Base-by-base conservation (phyloP, 176 grass and related monocot species). In the Pontederia crassipes region DNA sequence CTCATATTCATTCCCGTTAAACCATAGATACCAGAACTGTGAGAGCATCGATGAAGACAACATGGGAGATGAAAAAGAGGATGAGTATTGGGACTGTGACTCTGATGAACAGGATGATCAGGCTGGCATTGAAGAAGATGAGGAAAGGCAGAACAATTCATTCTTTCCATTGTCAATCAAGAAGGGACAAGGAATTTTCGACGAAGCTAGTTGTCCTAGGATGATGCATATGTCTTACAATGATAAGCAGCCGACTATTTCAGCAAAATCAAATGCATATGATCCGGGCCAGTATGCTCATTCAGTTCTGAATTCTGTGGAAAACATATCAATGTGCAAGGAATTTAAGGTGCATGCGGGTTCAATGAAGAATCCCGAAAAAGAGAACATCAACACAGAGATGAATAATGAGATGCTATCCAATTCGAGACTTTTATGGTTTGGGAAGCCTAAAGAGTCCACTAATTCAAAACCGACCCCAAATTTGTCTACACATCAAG, bases 1-100 rank as follows among this genome's bases (percentile, higher is more conserved):
- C 32, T 40, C 32, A 40, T 4, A 7, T 40, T 74, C 79, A 15
- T 97, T 85, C 68, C 88, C 88, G 3, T 68, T 76, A 53, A 89
- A 98, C 67, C 82, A 93, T 76, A 78, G 94, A 60, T 98, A 98
- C 77, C 70, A 75, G 62, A 89, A 92, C 66, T 92, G 74, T 55
- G 51, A 46, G 49, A 56, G n/a, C 27, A 16, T 59, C 14, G 76
- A 85, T 55, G 78, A 73, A 35, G 62, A 80, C 55, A 61, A 76
- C 66, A 75, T 59, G 28, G 85, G 74, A 1, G 67, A 71, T 2
- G 83, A 67, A 17, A 83, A 90, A 26, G 79, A 59, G 13, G 32
- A 40, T 40, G 32, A 40, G 32, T 53, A 77, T 40, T 78, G 83
- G 11, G 90, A 88, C 65, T 82, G 75, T 61, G 47, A 72, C 12